phyloP scores from a whole-genome alignment of 768 basidiomycete species.

The Leccinellum rugosiceps region DNA sequence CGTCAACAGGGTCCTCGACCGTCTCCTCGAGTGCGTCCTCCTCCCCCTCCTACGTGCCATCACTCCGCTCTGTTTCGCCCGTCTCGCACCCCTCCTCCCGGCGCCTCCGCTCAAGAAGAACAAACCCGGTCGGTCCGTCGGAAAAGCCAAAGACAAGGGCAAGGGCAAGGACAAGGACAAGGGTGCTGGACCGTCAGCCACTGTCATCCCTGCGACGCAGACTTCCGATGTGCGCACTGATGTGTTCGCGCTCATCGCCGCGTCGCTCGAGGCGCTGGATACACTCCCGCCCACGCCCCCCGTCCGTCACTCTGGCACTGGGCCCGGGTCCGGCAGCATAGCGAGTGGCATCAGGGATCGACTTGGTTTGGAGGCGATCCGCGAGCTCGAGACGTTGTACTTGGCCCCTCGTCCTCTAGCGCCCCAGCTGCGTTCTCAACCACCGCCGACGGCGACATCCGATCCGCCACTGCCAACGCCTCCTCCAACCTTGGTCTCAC shows the following conservation, averaged over 20 bases:
- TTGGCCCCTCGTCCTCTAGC: neutral
- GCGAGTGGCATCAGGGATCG: constrained; percentile 15
- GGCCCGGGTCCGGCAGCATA: neutral
- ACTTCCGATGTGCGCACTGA: constrained; percentile 4
- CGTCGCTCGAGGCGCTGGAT: constrained; percentile 18
- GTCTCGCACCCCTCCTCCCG: constrained; percentile 12
- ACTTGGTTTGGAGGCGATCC: constrained; percentile 28
- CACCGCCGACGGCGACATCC: neutral
- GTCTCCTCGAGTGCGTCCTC: constrained; percentile 16
- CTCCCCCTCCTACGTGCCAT: constrained; percentile 20
- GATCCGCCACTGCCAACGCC: neutral
- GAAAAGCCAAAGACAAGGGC: neutral
- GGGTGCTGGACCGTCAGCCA: neutral
- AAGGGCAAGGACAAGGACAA: neutral
- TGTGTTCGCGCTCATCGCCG: constrained; percentile 21
- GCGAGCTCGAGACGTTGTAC: constrained; percentile 26
- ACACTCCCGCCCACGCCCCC: neutral
- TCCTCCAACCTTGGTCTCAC: neutral
- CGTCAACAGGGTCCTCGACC: constrained; percentile 15
- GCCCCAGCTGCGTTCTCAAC: neutral
- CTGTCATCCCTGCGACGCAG: neutral
- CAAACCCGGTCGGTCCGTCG: neutral
- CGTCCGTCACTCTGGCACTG: neutral
- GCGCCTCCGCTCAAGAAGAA: constrained; percentile 4
- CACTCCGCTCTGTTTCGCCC: constrained; percentile 10